These are phyloP conservation scores for Phytophthora colocasiae DNA, from an alignment of 352 stramenopile genomes.

Conservation along the genomic window DNA sequence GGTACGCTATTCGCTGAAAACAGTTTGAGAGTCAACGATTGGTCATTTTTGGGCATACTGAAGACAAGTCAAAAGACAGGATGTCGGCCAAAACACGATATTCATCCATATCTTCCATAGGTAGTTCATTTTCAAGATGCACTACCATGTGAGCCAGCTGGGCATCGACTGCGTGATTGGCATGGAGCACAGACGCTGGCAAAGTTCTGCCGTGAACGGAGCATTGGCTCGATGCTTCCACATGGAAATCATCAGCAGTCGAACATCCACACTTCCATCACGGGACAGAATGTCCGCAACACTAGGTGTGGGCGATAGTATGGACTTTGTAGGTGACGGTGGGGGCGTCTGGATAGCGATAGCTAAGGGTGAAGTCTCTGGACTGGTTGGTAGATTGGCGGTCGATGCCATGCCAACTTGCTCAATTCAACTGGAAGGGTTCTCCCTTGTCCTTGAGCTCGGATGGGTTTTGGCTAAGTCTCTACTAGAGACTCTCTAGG, in stretches of 20 bases:
- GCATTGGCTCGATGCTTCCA: constrained; percentile 76
- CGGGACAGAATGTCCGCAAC: constrained; percentile 46
- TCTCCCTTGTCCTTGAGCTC: constrained; percentile 1
- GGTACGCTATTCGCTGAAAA: too few species aligned
- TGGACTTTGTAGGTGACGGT: constrained; percentile 31
- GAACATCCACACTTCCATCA: constrained; percentile 72
- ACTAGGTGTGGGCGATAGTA: constrained; percentile 14
- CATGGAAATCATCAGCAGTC: constrained; percentile 72
- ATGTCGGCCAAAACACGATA: too few species aligned
- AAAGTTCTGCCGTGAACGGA: constrained; percentile 68
- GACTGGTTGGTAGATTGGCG: constrained; percentile 9
- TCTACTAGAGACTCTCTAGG: neutral
- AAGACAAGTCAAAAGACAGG: too few species aligned
- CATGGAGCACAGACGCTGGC: constrained; percentile 60
- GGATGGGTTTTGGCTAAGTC: constrained; percentile 15
- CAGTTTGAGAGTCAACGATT: too few species aligned
- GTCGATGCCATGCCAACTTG: constrained; percentile 16
- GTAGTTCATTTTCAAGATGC: constrained; percentile 80
- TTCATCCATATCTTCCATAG: constrained; percentile 81
- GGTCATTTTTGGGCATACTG: too few species aligned
- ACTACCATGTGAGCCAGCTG: constrained; percentile 88
- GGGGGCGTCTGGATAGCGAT: constrained; percentile 17
- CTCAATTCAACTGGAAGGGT: neutral
- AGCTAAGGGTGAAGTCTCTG: constrained; percentile 5
- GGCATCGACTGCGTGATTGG: constrained; percentile 50